Evolutionary conservation across 306 rosid genomes (phyloP), one percentile per base, ranked within the genome.

Genomic region (Ammopiptanthus mongolicus): DNA sequence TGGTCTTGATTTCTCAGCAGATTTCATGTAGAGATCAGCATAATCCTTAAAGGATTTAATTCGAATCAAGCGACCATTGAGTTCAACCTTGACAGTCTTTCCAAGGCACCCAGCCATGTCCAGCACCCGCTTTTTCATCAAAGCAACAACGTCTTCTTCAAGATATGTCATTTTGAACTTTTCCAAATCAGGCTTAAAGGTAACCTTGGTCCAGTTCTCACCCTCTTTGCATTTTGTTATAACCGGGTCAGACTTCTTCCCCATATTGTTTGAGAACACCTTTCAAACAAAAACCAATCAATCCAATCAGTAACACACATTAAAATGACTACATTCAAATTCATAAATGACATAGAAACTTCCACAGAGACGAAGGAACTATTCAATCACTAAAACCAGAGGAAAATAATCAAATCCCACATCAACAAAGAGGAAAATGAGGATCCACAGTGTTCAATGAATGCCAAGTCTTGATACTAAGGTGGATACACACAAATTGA

Each of bases 101-200:
- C 98, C 98, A 31, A 95, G 93, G 76, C 97, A 95, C 1, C 98
- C 98, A 4, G 98, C 98, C 88, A 95, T 50, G 79, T 95, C 98
- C 66, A 95, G 5, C 5, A 95, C 98, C 71, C 98, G 69, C 84
- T 95, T 95, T 62, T 90, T 90, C 98, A 95, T 95, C 69, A 95
- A 77, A 15, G 96, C 96, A 50, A 95, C 97, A 22, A 91, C 98
- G 18, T 95, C 98, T 6, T 95, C 97, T 70, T 95, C 98, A 39
- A 95, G 91, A 76, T 92, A 85, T 4, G 85, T 66, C 99, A 92
- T 95, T 66, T 86, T 81, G 52, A 95, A 95, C 77, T 95, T 95
- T 1, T 75, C 88, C 46, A 95, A 78, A 75, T 95, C 97, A 0
- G 99, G 99, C 85, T 92, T 95, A 65, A 88, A 95, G 21, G 99